Conservation (phyloP, 805 yeast species). For the Kurtzmaniella cleridarum region DNA sequence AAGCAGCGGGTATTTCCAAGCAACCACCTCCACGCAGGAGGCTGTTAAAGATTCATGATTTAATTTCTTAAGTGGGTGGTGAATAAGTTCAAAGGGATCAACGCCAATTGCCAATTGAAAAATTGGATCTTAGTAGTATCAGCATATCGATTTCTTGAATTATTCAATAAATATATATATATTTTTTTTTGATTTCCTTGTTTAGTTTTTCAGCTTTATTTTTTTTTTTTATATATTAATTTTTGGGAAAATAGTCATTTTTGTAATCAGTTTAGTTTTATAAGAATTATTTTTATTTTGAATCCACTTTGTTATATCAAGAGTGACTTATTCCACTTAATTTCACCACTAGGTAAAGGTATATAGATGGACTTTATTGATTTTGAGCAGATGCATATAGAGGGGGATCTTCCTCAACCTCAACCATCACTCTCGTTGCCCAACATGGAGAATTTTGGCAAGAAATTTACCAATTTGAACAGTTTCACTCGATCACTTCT, state of each 20-base stretch:
- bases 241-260: too few species aligned
- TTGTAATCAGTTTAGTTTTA: too few species aligned
- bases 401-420: constrained; percentile 30
- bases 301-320: too few species aligned
- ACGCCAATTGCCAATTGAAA: too few species aligned
- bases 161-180: too few species aligned
- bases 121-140: too few species aligned
- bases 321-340: too few species aligned
- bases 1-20: constrained; percentile 21
- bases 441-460: constrained; percentile 32
- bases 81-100: too few species aligned
- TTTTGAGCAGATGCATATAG: constrained; percentile 28
- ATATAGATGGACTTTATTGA: constrained; percentile 36
- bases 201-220: too few species aligned
- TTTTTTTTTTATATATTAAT: too few species aligned
- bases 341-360: not conserved
- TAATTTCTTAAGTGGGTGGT: constrained; percentile 19
- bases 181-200: too few species aligned
- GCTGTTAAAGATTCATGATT: constrained; percentile 25
- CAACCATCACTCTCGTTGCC: constrained; percentile 42
- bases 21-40: constrained; percentile 2
- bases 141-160: too few species aligned
- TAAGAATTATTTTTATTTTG: not conserved
- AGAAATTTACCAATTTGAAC: constrained; percentile 28
- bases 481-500: constrained; percentile 23